phyloP scores from a whole-genome alignment of 2,329 filamentous ascomycete species.

The Aspergillus sp. region DNA sequence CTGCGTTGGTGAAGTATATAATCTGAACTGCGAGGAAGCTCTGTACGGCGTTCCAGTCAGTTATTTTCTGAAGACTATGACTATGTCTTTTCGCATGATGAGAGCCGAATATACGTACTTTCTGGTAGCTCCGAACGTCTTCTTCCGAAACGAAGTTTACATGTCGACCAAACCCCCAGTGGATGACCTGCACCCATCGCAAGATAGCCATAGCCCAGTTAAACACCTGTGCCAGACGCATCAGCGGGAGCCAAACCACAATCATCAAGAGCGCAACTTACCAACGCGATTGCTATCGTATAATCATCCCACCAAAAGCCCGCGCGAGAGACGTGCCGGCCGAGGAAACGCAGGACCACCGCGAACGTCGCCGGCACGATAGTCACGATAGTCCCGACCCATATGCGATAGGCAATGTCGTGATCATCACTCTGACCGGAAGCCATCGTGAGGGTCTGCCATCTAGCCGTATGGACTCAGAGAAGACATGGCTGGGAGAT shows the following conservation, averaged over 20 bases:
- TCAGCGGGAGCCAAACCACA: not conserved
- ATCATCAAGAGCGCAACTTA: conserved; percentile 6
- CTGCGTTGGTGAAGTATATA: conserved; percentile 23
- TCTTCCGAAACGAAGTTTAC: conserved; percentile 9
- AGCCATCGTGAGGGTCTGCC: not conserved
- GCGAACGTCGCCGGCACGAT: conserved; percentile 23
- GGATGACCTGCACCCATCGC: conserved; percentile 18
- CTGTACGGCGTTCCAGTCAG: conserved; percentile 5
- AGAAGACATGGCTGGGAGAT: not conserved
- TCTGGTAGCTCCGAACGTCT: conserved; percentile 15
- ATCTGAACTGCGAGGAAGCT: conserved; percentile 24
- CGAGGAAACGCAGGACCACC: conserved; percentile 21
- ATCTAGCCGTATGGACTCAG: not conserved
- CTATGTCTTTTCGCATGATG: no score
- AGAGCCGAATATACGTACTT: conserved; percentile 11
- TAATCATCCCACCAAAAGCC: conserved; percentile 30
- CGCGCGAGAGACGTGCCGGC: conserved; percentile 17
- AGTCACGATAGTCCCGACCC: conserved; percentile 22
- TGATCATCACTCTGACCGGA: not conserved
- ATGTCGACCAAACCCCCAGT: conserved; percentile 18
- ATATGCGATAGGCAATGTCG: conserved; percentile 19
- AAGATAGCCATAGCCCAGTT: conserved; percentile 23
- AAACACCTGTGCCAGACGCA: conserved; percentile 10
- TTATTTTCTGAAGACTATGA: no score
- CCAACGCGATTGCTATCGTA: conserved; percentile 22